Conservation (phyloP, 2,329 filamentous ascomycete genomes). For the Arthroderma sp. region DNA sequence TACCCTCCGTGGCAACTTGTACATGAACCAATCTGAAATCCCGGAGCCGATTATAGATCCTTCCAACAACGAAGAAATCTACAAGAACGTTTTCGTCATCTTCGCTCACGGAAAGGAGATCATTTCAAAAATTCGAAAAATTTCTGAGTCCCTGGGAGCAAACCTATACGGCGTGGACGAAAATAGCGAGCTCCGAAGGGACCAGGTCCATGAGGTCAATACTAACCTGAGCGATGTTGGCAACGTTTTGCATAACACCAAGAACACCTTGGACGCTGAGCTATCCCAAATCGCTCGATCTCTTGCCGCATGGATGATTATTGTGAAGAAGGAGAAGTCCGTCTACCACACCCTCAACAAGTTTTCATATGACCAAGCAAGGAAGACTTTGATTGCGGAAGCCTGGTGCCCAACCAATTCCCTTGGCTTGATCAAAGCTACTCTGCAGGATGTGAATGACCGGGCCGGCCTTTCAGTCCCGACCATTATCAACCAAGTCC, state of each 20-base stretch:
- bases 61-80: conserved; percentile 75
- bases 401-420: conserved; percentile 95
- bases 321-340: conserved; percentile 96
- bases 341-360: conserved; percentile 91
- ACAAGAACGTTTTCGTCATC: conserved; percentile 99
- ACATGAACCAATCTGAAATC: conserved; percentile 99
- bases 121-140: conserved; percentile 96
- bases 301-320: conserved; percentile 90
- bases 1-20: conserved; percentile 90
- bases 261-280: conserved; percentile 84
- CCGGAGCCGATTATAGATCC: conserved; percentile 85
- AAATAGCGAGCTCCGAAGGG: conserved; percentile 85
- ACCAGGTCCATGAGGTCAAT: conserved; percentile 97
- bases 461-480: conserved; percentile 91
- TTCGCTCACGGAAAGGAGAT: conserved; percentile 98
- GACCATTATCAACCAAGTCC: conserved; percentile 96
- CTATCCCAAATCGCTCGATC: conserved; percentile 86
- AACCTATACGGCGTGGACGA: conserved; percentile 96
- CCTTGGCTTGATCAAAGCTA: conserved; percentile 76
- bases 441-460: conserved; percentile 92
- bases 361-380: conserved; percentile 90
- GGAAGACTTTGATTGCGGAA: conserved; percentile 93
- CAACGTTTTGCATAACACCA: conserved; percentile 88
- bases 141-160: conserved; percentile 91
- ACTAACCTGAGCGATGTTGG: conserved; percentile 79